Conservation (phyloP, 1,284 basidiomycete species). For the Wallemia mellicola region DNA sequence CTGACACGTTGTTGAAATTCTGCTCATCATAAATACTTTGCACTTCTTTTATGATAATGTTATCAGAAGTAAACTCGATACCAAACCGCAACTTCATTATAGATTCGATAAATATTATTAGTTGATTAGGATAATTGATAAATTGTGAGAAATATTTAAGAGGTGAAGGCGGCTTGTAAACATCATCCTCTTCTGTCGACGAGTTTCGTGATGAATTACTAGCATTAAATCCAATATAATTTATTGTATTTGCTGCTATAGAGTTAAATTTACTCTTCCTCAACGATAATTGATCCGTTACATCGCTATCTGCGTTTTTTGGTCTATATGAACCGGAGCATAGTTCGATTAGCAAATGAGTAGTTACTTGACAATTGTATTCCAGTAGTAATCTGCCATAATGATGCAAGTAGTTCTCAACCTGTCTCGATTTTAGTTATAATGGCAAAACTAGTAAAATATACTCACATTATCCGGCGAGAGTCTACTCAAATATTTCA, state of each 20-base stretch:
- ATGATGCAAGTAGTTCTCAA: neutral
- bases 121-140: neutral
- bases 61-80: too few species aligned
- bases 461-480: conserved; percentile 39
- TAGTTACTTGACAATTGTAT: neutral
- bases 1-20: neutral
- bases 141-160: neutral
- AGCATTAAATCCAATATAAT: neutral
- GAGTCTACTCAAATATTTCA: conserved; percentile 46
- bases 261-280: neutral
- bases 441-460: conserved; percentile 1
- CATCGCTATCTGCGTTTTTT: neutral
- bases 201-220: neutral
- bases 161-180: neutral
- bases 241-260: neutral
- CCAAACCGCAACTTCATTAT: neutral
- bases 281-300: too few species aligned
- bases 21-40: neutral
- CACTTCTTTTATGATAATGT: too few species aligned
- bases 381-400: neutral
- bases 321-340: neutral
- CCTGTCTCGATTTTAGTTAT: neutral
- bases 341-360: neutral
- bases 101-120: neutral
- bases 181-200: neutral